Evolutionary conservation across 768 basidiomycete genomes (phyloP), one percentile per base, ranked within the genome.

Genomic region (Lactarius hengduanensis): DNA sequence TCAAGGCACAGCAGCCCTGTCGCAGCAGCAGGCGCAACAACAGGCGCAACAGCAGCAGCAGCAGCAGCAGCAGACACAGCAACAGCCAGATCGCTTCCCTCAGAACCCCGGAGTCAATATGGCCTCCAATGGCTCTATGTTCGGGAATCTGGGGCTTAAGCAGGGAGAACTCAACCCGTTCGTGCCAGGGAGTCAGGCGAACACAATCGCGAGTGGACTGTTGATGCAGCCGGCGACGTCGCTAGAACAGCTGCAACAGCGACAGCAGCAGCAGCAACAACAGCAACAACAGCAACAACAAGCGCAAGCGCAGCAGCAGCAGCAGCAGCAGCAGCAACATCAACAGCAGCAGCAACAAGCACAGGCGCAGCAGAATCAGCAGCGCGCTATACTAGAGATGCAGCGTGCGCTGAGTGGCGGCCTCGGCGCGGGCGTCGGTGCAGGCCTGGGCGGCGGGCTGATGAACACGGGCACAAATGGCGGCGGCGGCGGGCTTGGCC

Each of bases 91-190:
- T 13, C 59, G 63, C 20, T 61, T 64, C 45, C n/a, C 50, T 34
- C 63, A 70, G 58, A 66, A 58, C 50, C 22, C 47, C 10, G 61
- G 57, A 1, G 38, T 34, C 22, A 62, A 56, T 34, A 43, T 59
- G 40, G 45, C 67, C 5, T 22, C 63, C 50, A 45, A 55, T 22
- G 34, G 59, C 28, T 45, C 58, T 30, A 63, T 56, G 61, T 63
- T 63, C 38, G 67, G 59, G 57, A 68, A 54, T 47, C 64, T 65
- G 34, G 57, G 28, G n/a, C 59, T 60, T n/a, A 69, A 69, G 59
- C 66, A 68, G 22, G 67, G 60, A 4, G 69, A 70, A 56, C 59
- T 70, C 40, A 70, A 70, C 36, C 69, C 69, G 0, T 70, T 70
- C 58, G 56, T 70, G 4, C 69, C 69, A 11, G 67, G 67, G 18